phyloP scores from a whole-genome alignment of 2,329 filamentous ascomycete species.

The Sphaerostilbella broomeana region DNA sequence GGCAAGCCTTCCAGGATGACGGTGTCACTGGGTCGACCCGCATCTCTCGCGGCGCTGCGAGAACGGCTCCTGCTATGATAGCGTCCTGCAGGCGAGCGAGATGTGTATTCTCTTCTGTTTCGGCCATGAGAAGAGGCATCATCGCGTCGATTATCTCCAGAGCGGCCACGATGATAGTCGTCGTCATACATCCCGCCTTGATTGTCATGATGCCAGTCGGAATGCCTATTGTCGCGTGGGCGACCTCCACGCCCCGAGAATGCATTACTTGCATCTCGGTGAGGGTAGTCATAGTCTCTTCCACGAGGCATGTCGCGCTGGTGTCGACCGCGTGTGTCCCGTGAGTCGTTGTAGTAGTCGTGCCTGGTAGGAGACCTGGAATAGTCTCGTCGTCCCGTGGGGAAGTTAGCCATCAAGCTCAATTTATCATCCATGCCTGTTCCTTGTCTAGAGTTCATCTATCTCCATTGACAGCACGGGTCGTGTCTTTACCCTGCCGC shows the following conservation, averaged over 20 bases:
- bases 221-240: slow-evolving; percentile 22
- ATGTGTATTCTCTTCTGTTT: slow-evolving; percentile 15
- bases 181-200: slow-evolving; percentile 36
- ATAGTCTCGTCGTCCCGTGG: slow-evolving; percentile 36
- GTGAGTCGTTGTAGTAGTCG: slow-evolving; percentile 30
- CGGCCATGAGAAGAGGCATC: slow-evolving; percentile 17
- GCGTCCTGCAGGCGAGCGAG: slow-evolving; percentile 23
- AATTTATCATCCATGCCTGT: slow-evolving; percentile 20
- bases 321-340: slow-evolving; percentile 22
- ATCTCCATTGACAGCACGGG: slow-evolving; percentile 25
- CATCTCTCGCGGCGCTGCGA: slow-evolving; percentile 30
- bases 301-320: slow-evolving; percentile 21
- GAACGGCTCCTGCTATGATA: slow-evolving; percentile 28
- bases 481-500: slow-evolving; percentile 44
- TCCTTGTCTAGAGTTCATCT: slow-evolving; percentile 17
- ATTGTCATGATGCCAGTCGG: slow-evolving; percentile 25
- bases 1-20: slow-evolving; percentile 51
- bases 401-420: slow-evolving; percentile 39
- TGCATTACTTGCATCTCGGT: slow-evolving; percentile 24
- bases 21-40: slow-evolving; percentile 41
- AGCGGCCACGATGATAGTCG: slow-evolving; percentile 23
- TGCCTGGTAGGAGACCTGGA: slow-evolving; percentile 39
- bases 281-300: slow-evolving; percentile 19
- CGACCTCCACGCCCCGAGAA: slow-evolving; percentile 19
- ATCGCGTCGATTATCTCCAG: slow-evolving; percentile 18